phyloP scores from a whole-genome alignment of 768 basidiomycete species.

The Cystofilobasidium capitatum region DNA sequence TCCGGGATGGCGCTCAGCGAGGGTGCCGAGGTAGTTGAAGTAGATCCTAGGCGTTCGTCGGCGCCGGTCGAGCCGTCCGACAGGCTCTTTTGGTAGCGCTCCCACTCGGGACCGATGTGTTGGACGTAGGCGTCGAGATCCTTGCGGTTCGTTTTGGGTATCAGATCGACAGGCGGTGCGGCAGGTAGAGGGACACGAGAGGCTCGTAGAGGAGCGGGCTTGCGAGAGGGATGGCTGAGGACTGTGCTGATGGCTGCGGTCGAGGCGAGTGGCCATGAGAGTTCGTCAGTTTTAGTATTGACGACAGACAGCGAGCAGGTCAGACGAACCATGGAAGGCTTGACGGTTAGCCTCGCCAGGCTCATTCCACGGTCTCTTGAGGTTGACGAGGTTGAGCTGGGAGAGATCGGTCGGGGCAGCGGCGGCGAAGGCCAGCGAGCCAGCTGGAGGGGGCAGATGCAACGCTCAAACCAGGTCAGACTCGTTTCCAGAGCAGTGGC shows the following conservation, averaged over 20 bases:
- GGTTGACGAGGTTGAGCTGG: constrained; percentile 26
- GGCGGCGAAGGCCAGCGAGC: constrained; percentile 8
- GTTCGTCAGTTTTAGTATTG: neutral
- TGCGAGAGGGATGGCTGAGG: constrained; percentile 77
- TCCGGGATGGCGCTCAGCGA: constrained; percentile 64
- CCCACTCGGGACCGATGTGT: constrained; percentile 66
- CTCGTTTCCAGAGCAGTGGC: neutral
- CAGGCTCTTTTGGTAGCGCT: constrained; percentile 48
- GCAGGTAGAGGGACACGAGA: constrained; percentile 56
- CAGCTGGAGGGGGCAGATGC: neutral
- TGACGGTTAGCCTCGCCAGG: neutral
- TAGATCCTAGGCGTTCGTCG: constrained; percentile 41
- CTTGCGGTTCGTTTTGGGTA: constrained; percentile 53
- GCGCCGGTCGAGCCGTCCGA: neutral
- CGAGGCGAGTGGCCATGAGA: neutral
- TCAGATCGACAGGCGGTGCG: constrained; percentile 51
- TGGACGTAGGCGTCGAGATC: constrained; percentile 77
- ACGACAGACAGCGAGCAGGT: too few relatives aligned
- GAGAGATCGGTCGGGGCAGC: constrained; percentile 18
- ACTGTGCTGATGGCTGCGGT: constrained; percentile 82
- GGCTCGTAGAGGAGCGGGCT: constrained; percentile 74
- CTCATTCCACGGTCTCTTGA: constrained; percentile 21
- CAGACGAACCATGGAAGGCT: constrained; percentile 21
- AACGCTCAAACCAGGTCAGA: neutral
- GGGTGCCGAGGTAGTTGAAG: constrained; percentile 38